Conservation (phyloP, 371 early-diverging fungal species). For the Mucor indicus region DNA sequence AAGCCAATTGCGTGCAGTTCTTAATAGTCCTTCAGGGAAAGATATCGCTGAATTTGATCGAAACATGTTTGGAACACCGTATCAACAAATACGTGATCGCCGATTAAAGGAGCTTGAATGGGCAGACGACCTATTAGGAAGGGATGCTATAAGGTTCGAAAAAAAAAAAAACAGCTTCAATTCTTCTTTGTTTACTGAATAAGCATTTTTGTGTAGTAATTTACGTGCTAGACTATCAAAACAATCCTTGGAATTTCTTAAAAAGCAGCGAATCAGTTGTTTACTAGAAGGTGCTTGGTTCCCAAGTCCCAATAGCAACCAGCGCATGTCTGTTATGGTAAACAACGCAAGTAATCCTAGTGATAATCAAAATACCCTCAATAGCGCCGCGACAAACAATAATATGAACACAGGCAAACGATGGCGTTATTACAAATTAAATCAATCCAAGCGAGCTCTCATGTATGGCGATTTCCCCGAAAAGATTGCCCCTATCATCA, state of each 20-base stretch:
- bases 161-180: not conserved
- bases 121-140: constrained; percentile 64
- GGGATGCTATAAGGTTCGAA: constrained; percentile 60
- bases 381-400: constrained; percentile 3
- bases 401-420: constrained; percentile 13
- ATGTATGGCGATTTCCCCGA: constrained; percentile 72
- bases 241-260: constrained; percentile 70
- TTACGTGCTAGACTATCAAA: constrained; percentile 60
- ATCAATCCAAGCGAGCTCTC: constrained; percentile 56
- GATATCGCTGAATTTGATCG: constrained; percentile 55
- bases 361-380: not conserved
- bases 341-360: not conserved
- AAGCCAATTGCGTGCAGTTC: constrained; percentile 47
- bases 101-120: constrained; percentile 69
- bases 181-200: not conserved
- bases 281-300: constrained; percentile 75
- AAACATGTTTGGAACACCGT: constrained; percentile 65
- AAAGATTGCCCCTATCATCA: constrained; percentile 27
- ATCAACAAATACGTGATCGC: constrained; percentile 61
- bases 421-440: constrained; percentile 66
- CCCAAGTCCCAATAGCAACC: constrained; percentile 36
- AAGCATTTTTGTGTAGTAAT: constrained; percentile 36
- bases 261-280: constrained; percentile 68
- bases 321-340: constrained; percentile 13
- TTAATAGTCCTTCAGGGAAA: constrained; percentile 36